Percentiles rank a stretch among this genome's conserved stretches.
Conservation (phyloP, 2,329 filamentous ascomycete species). For the Aulographum hederae region DNA sequence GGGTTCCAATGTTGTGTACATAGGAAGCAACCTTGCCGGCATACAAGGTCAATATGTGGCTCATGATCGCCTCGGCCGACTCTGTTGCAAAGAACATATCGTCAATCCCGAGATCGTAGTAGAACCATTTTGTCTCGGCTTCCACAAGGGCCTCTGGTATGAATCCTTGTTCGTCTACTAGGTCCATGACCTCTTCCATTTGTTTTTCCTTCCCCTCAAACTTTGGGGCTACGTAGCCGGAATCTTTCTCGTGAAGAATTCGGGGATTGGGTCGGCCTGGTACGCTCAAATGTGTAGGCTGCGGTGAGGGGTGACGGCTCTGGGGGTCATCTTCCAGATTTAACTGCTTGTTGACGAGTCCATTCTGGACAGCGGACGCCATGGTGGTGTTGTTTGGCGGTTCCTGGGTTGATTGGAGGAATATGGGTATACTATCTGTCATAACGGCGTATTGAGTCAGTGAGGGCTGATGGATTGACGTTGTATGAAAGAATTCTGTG, state of each 20-base stretch:
- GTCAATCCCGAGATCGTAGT: constrained; percentile 91
- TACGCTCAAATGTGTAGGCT: constrained; percentile 69
- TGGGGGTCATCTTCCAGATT: constrained; percentile 33
- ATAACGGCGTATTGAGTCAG: too few relatives aligned
- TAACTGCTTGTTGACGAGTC: constrained; percentile 35
- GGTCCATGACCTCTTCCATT: constrained; percentile 71
- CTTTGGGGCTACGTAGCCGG: constrained; percentile 85
- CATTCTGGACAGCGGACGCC: constrained; percentile 5
- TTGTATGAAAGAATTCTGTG: too few relatives aligned
- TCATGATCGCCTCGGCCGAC: constrained; percentile 68
- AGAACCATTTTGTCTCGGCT: constrained; percentile 86
- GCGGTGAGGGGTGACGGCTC: constrained; percentile 59
- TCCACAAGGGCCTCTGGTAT: constrained; percentile 72
- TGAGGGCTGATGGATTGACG: too few relatives aligned
- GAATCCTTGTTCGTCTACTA: constrained; percentile 64
- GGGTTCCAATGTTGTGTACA: constrained; percentile 49
- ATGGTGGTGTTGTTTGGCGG: too few relatives aligned
- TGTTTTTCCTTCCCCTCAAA: constrained; percentile 87
- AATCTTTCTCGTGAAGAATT: constrained; percentile 69
- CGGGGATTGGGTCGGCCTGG: constrained; percentile 40
- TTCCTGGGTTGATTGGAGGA: too few relatives aligned
- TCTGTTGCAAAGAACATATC: constrained; percentile 97
- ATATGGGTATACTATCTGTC: too few relatives aligned
- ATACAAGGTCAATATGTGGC: constrained; percentile 89
- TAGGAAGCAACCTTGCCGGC: constrained; percentile 92